Evolutionary conservation across 139 green algal genomes (phyloP).

Genomic region (Closterium sp.): DNA sequence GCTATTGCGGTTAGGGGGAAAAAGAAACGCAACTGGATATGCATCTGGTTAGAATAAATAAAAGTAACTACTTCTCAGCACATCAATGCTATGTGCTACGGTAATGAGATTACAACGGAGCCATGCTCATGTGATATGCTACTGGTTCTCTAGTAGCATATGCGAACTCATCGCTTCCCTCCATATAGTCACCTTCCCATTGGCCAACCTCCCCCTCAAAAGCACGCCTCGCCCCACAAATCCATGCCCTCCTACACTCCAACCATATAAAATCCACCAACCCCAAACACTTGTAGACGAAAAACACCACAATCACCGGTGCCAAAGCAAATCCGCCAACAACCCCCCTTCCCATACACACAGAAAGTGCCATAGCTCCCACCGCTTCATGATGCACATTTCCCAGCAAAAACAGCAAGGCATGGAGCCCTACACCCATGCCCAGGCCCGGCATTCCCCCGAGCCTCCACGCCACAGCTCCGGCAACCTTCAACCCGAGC

Average conservation of each 20-base stretch:
- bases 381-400: not conserved
- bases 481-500: not conserved
- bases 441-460: not conserved
- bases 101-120: not conserved
- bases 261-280: not conserved
- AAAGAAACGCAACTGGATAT: too few species aligned
- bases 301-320: not conserved
- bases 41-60: not conserved
- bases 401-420: not conserved
- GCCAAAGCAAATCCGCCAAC: not conserved
- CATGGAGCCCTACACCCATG: not conserved
- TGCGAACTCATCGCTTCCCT: not conserved
- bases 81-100: not conserved
- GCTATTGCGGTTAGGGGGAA: too few species aligned
- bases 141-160: not conserved
- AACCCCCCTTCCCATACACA: not conserved
- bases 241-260: not conserved
- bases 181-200: not conserved
- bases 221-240: not conserved
- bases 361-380: not conserved
- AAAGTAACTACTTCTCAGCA: not conserved
- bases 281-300: not conserved
- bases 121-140: not conserved
- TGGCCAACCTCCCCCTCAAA: not conserved
- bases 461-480: not conserved